Percentiles rank a stretch among this genome's conserved stretches.
phyloP scores from a whole-genome alignment of 805 yeast genomes.

The Zygoascus biomembranicola region DNA sequence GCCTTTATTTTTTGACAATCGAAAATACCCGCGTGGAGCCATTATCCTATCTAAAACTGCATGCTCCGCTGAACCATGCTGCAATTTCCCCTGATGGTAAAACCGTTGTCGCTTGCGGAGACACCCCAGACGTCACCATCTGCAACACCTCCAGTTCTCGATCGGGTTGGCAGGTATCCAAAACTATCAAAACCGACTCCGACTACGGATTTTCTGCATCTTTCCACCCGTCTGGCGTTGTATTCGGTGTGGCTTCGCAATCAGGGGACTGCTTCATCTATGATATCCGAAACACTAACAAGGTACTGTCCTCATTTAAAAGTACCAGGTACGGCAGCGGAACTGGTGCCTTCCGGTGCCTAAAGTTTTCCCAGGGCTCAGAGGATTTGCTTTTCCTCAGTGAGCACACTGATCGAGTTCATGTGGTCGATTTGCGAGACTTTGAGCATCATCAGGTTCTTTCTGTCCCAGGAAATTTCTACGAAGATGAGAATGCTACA shows the following conservation, averaged over 20 bases:
- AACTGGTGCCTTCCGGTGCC: conserved; percentile 60
- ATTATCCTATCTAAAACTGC: neutral
- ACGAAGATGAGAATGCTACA: conserved; percentile 3
- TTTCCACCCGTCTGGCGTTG: conserved; percentile 64
- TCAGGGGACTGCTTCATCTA: conserved; percentile 73
- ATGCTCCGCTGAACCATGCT: conserved; percentile 66
- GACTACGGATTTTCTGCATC: conserved; percentile 81
- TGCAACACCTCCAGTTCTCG: conserved; percentile 16
- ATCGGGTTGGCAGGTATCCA: conserved; percentile 23
- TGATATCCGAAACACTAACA: conserved; percentile 55
- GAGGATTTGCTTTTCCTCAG: conserved; percentile 70
- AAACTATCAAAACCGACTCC: conserved; percentile 46
- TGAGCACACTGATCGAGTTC: conserved; percentile 85
- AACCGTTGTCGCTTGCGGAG: conserved; percentile 66
- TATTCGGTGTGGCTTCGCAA: conserved; percentile 76
- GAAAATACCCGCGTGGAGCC: conserved; percentile 31
- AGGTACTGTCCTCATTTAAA: conserved; percentile 31
- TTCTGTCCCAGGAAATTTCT: conserved; percentile 18
- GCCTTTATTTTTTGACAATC: conserved; percentile 58
- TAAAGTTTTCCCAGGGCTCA: conserved; percentile 53
- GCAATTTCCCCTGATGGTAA: conserved; percentile 56
- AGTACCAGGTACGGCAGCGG: conserved; percentile 35
- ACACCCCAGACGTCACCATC: conserved; percentile 56
- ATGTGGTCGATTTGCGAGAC: conserved; percentile 71
- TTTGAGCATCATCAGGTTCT: conserved; percentile 69